Conservation (phyloP, 495 filamentous ascomycete genomes). For the Darksidea phi region DNA sequence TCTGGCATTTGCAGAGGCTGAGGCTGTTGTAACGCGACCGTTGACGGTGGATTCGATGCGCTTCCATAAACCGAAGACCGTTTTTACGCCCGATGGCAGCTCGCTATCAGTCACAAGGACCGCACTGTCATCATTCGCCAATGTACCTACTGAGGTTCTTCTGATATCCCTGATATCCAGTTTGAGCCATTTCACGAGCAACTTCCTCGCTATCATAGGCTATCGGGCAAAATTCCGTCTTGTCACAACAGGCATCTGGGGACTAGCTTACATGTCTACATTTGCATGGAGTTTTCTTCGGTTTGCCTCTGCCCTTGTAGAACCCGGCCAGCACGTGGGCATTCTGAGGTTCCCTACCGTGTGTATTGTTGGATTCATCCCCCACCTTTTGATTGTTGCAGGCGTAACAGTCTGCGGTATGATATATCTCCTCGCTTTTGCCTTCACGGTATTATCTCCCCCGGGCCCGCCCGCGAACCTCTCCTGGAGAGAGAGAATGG, state of each 20-base stretch:
- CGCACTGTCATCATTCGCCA: conserved; percentile 56
- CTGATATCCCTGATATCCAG: conserved; percentile 82
- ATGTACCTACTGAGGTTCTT: conserved; percentile 86
- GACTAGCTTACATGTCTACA: conserved; percentile 77
- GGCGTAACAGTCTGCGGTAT: conserved; percentile 71
- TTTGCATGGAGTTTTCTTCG: conserved; percentile 65
- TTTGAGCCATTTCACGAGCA: conserved; percentile 83
- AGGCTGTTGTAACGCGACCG: conserved; percentile 74
- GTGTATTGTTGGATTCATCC: conserved; percentile 91
- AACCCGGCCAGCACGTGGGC: conserved; percentile 38
- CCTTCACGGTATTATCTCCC: conserved; percentile 71
- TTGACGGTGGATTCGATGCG: conserved; percentile 63
- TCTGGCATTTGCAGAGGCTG: conserved; percentile 92
- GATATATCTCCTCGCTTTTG: conserved; percentile 75
- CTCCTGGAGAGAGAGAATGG: conserved; percentile 57
- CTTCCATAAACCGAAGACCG: conserved; percentile 19
- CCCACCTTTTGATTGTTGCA: conserved; percentile 76
- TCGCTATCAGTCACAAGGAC: conserved; percentile 39
- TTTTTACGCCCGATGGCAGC: conserved; percentile 23
- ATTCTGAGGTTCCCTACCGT: conserved; percentile 85
- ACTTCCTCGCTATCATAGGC: conserved; percentile 74
- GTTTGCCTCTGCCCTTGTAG: conserved; percentile 27
- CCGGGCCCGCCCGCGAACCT: conserved; percentile 43
- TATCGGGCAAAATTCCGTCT: conserved; percentile 75
- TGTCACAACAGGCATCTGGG: conserved; percentile 84